phyloP scores from a whole-genome alignment of 2,329 filamentous ascomycete genomes.

The Trichoderma arundinaceum region DNA sequence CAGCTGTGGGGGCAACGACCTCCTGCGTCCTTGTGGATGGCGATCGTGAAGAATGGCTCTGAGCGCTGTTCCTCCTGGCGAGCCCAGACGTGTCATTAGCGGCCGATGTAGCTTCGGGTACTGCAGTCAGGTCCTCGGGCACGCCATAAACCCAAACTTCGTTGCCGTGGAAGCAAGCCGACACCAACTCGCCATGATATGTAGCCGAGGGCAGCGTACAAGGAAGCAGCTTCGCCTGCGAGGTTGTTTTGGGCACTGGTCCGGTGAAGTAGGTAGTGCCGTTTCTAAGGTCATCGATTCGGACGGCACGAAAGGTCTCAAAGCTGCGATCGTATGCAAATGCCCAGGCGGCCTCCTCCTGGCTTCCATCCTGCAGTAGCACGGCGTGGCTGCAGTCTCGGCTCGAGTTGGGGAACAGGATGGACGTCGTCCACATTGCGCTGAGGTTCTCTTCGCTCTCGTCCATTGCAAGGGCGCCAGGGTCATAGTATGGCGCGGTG shows the following conservation, averaged over 20 bases:
- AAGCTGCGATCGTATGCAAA: constrained; percentile 79
- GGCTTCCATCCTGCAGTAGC: constrained; percentile 64
- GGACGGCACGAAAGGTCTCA: constrained; percentile 77
- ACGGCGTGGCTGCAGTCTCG: constrained; percentile 79
- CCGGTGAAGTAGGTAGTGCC: constrained; percentile 82
- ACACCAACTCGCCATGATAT: constrained; percentile 72
- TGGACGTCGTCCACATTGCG: constrained; percentile 83
- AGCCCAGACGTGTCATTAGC: constrained; percentile 37
- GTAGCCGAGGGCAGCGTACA: constrained; percentile 72
- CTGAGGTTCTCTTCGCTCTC: constrained; percentile 73
- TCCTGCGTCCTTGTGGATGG: constrained; percentile 42
- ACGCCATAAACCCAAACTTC: constrained; percentile 82
- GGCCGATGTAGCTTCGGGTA: constrained; percentile 51
- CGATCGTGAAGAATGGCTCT: constrained; percentile 42
- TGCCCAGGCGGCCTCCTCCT: constrained; percentile 74
- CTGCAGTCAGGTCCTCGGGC: constrained; percentile 72
- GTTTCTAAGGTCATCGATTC: constrained; percentile 74
- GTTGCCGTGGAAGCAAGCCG: constrained; percentile 73
- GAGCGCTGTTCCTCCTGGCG: constrained; percentile 36
- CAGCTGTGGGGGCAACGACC: constrained; percentile 37
- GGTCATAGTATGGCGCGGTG: constrained; percentile 80
- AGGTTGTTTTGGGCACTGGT: constrained; percentile 59
- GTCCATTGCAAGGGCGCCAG: constrained; percentile 67
- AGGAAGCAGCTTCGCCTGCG: constrained; percentile 66
- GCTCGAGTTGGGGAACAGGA: constrained; percentile 81